Evolutionary conservation across 176 grass and related monocot genomes (phyloP).

Genomic region (Phragmites australis): DNA sequence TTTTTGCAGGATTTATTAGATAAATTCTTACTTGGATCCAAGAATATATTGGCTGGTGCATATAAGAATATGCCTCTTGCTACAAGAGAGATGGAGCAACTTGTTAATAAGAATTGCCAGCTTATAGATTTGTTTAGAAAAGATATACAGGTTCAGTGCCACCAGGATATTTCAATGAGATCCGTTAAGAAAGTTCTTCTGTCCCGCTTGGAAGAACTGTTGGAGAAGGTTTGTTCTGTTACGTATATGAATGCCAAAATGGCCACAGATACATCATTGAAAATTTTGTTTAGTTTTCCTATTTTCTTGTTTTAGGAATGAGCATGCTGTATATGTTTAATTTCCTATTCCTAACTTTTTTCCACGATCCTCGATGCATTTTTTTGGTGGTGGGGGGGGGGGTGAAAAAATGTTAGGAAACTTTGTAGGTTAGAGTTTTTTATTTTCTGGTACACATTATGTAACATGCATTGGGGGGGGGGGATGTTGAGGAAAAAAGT

Average conservation of each 20-base stretch:
- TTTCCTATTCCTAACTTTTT: too few species aligned
- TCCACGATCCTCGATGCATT: too few species aligned
- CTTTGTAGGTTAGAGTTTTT: too few species aligned
- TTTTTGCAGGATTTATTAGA: slow-evolving; percentile 73
- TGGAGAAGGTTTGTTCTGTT: slow-evolving; percentile 59
- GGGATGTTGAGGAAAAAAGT: too few species aligned
- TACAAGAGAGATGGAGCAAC: slow-evolving; percentile 68
- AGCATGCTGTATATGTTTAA: neutral
- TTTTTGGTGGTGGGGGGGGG: too few species aligned
- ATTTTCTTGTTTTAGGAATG: neutral
- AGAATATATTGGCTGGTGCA: slow-evolving; percentile 41
- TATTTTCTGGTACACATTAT: too few species aligned
- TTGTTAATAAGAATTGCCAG: slow-evolving; percentile 58
- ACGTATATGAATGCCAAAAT: neutral
- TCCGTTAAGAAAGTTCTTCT: slow-evolving; percentile 62
- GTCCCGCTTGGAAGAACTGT: slow-evolving; percentile 63
- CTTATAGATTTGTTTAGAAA: slow-evolving; percentile 56
- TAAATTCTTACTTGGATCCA: slow-evolving; percentile 59
- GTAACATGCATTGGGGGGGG: too few species aligned
- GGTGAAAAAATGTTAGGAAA: too few species aligned
- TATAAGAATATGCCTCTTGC: slow-evolving; percentile 53
- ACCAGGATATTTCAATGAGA: slow-evolving; percentile 51
- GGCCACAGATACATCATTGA: neutral
- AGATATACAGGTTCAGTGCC: slow-evolving; percentile 39
- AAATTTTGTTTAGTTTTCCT: neutral